phyloP scores from a whole-genome alignment of 768 basidiomycete species.

The Serendipita sp. region DNA sequence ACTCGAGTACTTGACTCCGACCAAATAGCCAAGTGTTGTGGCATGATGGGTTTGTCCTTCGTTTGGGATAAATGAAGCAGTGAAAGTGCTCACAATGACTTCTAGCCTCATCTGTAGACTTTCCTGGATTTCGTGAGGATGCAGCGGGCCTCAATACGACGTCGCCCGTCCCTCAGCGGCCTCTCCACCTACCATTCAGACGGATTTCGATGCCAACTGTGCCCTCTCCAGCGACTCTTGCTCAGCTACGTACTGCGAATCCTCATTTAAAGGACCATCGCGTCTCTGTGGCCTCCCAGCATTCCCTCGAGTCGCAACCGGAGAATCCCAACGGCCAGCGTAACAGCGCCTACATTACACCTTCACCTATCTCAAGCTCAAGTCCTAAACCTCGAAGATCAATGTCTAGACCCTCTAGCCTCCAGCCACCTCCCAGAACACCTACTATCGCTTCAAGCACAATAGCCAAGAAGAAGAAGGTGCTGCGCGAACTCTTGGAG shows the following conservation, averaged over 20 bases:
- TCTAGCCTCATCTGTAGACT: constrained; percentile 8
- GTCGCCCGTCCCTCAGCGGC: background rate
- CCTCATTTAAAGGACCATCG: background rate
- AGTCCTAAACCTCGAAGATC: constrained; percentile 21
- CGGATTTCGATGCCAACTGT: constrained; percentile 26
- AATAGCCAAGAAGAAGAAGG: constrained; percentile 40
- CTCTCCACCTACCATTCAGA: constrained; percentile 23
- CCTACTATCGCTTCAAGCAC: constrained; percentile 28
- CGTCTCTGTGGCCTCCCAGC: background rate
- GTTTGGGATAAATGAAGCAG: too few relatives aligned
- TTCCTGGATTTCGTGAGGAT: constrained; percentile 3
- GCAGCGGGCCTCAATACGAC: background rate
- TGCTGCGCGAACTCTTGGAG: constrained; percentile 65
- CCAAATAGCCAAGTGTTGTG: background rate
- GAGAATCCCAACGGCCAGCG: constrained; percentile 24
- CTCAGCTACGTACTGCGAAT: constrained; percentile 12
- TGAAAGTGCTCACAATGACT: background rate
- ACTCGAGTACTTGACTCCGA: background rate
- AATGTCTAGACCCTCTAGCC: constrained; percentile 24
- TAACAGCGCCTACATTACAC: constrained; percentile 12
- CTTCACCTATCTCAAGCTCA: constrained; percentile 12
- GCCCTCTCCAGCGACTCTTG: constrained; percentile 37
- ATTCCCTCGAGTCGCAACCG: constrained; percentile 52
- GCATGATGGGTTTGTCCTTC: background rate
- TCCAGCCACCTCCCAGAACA: constrained; percentile 9